phyloP scores from a whole-genome alignment of 257 asterid species.

The Gardenia jasminoides region DNA sequence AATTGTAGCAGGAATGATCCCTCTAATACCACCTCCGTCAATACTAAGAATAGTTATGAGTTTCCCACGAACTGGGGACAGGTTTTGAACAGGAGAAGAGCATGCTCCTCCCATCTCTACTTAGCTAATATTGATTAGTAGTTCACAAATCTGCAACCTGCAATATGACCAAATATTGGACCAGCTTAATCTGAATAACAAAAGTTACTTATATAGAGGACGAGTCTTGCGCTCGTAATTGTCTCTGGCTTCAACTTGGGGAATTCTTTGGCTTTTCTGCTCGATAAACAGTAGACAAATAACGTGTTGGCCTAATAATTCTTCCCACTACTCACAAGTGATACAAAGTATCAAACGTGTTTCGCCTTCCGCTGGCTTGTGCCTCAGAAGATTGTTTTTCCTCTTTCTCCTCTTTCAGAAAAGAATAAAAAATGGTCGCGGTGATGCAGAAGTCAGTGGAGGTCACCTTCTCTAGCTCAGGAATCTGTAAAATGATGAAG shows the following conservation, averaged over 20 bases:
- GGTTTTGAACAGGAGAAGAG: conserved; percentile 16
- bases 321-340: background rate
- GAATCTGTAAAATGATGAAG: too few relatives aligned
- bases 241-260: background rate
- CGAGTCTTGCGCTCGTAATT: background rate
- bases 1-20: conserved; percentile 58
- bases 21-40: conserved; percentile 81
- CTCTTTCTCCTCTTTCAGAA: too few relatives aligned
- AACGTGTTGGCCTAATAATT: background rate
- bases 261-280: background rate
- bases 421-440: too few relatives aligned
- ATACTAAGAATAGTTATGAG: conserved; percentile 58
- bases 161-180: background rate
- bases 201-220: background rate
- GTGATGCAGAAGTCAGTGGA: too few relatives aligned
- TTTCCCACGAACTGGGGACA: conserved; percentile 34
- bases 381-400: background rate
- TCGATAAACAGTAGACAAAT: too few relatives aligned
- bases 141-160: background rate
- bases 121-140: background rate
- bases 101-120: conserved; percentile 22
- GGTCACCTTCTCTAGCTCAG: too few relatives aligned
- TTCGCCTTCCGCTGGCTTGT: background rate
- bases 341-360: background rate
- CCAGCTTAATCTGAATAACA: background rate